Percentiles rank a stretch among this genome's conserved stretches.
phyloP scores from a whole-genome alignment of 495 filamentous ascomycete species.

The Copromyces sp. region DNA sequence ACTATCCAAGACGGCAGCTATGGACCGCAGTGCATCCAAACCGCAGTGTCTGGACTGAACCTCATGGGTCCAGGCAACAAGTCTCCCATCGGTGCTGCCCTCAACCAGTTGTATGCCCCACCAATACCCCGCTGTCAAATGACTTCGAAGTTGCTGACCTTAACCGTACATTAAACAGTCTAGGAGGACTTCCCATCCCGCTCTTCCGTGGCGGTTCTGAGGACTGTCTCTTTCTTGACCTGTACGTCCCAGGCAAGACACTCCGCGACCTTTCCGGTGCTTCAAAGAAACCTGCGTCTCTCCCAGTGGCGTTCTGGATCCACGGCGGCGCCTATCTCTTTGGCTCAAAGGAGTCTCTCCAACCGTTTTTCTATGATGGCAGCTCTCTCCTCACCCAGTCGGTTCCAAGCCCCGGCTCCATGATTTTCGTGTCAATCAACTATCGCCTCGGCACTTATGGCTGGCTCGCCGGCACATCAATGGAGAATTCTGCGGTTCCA shows the following conservation, averaged over 20 bases:
- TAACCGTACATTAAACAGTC: conserved; percentile 1
- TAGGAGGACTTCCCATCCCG: conserved; percentile 27
- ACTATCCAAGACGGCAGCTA: conserved; percentile 42
- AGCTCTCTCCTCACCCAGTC: conserved; percentile 38
- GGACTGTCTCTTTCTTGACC: conserved; percentile 43
- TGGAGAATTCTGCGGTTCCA: conserved; percentile 34
- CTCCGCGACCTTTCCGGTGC: conserved; percentile 1
- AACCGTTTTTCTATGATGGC: conserved; percentile 21
- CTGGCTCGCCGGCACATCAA: conserved; percentile 42
- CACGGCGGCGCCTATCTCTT: conserved; percentile 49
- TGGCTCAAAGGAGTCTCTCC: conserved; percentile 39
- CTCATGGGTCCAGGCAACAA: conserved; percentile 25
- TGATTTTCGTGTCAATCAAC: conserved; percentile 54
- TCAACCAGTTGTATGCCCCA: conserved; percentile 26
- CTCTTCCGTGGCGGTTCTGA: conserved; percentile 34
- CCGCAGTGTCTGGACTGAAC: conserved; percentile 24
- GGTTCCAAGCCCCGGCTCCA: conserved; percentile 12
- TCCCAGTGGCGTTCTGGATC: conserved; percentile 51
- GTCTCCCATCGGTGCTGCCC: conserved; percentile 24
- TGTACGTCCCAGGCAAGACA: conserved; percentile 24
- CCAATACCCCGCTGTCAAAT: not conserved
- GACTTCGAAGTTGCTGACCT: not conserved
- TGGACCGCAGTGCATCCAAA: conserved; percentile 37
- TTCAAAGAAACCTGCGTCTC: conserved; percentile 10
- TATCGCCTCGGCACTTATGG: conserved; percentile 50